These are phyloP conservation scores for Alternaria gaisen DNA, from an alignment of 2,329 filamentous ascomycete species.

Conservation along the genomic window DNA sequence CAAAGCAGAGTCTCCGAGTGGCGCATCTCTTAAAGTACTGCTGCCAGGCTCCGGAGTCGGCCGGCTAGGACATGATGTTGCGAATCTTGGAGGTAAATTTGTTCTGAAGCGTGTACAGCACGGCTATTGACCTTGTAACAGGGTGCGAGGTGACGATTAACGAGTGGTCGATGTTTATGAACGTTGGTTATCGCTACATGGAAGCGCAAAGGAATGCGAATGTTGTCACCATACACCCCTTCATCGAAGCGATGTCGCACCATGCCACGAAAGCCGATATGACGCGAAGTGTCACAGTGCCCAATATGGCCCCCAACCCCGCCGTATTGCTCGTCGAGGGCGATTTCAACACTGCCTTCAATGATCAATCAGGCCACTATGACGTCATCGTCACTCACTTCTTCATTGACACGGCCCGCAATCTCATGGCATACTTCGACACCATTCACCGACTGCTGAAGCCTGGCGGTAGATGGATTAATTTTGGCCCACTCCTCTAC, in stretches of 20 bases:
- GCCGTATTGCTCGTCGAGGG: constrained; percentile 62
- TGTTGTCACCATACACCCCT: constrained; percentile 57
- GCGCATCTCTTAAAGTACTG: constrained; percentile 52
- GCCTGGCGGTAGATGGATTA: constrained; percentile 63
- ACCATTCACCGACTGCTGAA: constrained; percentile 61
- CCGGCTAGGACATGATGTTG: constrained; percentile 62
- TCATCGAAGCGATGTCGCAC: constrained; percentile 66
- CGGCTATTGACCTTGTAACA: constrained; percentile 13
- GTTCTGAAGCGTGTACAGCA: not conserved
- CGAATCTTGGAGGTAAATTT: constrained; percentile 51
- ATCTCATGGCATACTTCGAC: constrained; percentile 64
- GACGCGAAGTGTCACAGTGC: constrained; percentile 58
- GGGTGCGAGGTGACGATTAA: constrained; percentile 64
- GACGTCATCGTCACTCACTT: constrained; percentile 66
- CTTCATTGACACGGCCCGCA: constrained; percentile 69
- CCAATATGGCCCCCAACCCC: constrained; percentile 47
- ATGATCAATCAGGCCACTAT: constrained; percentile 43
- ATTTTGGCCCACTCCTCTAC: constrained; percentile 65
- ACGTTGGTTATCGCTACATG: constrained; percentile 62
- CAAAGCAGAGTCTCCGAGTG: not conserved
- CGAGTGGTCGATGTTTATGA: constrained; percentile 68
- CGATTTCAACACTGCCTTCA: constrained; percentile 61
- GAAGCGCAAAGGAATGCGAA: constrained; percentile 41
- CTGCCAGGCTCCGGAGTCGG: constrained; percentile 65
- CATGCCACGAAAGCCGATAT: constrained; percentile 61